Evolutionary conservation across 2,329 filamentous ascomycete species (phyloP).

Genomic region (Penicillium sp.): DNA sequence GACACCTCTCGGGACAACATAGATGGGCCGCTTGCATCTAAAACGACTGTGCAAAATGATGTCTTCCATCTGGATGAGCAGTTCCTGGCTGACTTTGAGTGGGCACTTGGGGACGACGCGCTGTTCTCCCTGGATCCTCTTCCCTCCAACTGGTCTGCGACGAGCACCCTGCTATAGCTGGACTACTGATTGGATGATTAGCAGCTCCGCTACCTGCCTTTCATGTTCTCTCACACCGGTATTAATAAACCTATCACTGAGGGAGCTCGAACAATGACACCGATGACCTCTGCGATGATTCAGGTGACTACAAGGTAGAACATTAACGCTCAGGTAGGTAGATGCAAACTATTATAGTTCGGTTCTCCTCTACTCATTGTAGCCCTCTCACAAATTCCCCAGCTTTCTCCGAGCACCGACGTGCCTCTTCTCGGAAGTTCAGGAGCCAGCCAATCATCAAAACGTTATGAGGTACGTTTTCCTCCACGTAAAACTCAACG

Average conservation of each 20-base stretch:
- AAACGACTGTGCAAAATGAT: constrained; percentile 15
- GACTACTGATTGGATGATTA: neutral
- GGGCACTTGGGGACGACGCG: constrained; percentile 32
- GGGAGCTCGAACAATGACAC: no score
- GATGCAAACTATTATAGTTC: neutral
- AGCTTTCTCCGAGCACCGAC: constrained; percentile 9
- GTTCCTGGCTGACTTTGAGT: constrained; percentile 39
- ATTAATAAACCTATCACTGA: neutral
- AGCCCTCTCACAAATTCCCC: constrained; percentile 12
- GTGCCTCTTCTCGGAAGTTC: constrained; percentile 11
- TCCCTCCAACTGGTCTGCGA: constrained; percentile 18
- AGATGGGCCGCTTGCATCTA: neutral
- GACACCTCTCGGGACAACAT: constrained; percentile 7
- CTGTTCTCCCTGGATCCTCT: constrained; percentile 26
- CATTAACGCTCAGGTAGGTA: no score
- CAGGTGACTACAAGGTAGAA: no score
- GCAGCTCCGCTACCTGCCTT: neutral
- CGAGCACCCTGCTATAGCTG: constrained; percentile 13
- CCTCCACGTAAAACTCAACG: constrained; percentile 11
- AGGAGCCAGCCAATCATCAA: constrained; percentile 18
- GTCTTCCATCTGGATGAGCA: constrained; percentile 32
- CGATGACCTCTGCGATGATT: no score
- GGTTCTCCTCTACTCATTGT: neutral
- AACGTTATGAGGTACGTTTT: constrained; percentile 14
- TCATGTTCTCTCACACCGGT: neutral